phyloP scores from a whole-genome alignment of 139 green algal genomes.

The Volvox africanus region DNA sequence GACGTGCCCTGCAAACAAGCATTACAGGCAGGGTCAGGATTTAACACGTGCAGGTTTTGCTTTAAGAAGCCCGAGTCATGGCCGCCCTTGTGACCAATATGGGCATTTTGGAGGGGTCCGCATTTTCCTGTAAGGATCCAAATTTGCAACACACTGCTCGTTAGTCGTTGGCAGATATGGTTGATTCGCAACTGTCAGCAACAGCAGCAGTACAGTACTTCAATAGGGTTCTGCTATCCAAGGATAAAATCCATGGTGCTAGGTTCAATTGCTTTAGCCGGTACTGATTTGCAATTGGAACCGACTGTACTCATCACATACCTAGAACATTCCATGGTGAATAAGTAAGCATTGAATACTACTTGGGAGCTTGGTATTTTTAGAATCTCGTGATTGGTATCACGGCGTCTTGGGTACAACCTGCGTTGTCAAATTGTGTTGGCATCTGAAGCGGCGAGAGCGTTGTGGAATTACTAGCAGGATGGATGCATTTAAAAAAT shows the following conservation, averaged over 20 bases:
- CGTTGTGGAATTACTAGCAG: neutral
- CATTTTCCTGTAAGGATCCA: too few species aligned
- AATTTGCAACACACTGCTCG: too few species aligned
- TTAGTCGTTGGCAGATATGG: neutral
- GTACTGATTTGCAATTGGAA: neutral
- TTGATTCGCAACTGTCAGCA: neutral
- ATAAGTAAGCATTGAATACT: neutral
- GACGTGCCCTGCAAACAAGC: too few species aligned
- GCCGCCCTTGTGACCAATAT: too few species aligned
- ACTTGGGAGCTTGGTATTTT: neutral
- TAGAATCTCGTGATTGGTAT: neutral
- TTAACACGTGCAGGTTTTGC: too few species aligned
- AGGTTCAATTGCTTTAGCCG: neutral
- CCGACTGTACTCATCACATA: neutral
- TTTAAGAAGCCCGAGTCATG: too few species aligned
- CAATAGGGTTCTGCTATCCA: neutral
- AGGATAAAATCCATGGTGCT: neutral
- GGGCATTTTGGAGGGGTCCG: too few species aligned
- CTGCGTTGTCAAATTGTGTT: neutral
- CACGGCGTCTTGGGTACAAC: neutral
- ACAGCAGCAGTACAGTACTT: neutral
- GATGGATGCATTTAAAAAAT: slow-evolving; percentile 9
- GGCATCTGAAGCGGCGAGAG: neutral
- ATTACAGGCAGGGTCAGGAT: too few species aligned
- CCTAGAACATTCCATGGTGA: neutral